phyloP scores from a whole-genome alignment of 768 basidiomycete species.

The Lactarius vividus region DNA sequence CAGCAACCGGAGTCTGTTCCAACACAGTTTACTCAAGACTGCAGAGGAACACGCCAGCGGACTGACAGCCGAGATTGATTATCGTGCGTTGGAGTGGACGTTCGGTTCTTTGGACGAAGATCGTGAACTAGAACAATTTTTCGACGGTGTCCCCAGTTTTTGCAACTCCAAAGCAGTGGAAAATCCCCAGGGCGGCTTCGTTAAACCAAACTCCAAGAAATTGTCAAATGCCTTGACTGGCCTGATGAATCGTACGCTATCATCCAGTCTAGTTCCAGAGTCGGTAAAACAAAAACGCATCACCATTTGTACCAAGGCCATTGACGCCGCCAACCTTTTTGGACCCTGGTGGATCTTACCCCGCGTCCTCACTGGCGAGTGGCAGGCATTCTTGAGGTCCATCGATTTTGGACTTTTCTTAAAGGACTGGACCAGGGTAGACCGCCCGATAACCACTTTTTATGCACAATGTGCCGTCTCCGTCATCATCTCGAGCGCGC shows the following conservation, averaged over 20 bases:
- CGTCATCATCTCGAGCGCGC: neutral
- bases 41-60: neutral
- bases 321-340: constrained; percentile 4
- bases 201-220: neutral
- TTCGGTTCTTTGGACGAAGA: constrained; percentile 13
- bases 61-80: neutral
- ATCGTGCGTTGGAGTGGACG: constrained; percentile 8
- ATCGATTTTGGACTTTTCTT: constrained; percentile 12
- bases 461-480: constrained; percentile 9
- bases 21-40: neutral
- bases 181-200: neutral
- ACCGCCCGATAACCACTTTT: constrained; percentile 1
- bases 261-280: constrained; percentile 7
- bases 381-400: constrained; percentile 8
- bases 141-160: constrained; percentile 13
- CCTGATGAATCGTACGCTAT: constrained; percentile 19
- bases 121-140: constrained; percentile 15
- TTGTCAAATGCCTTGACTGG: neutral
- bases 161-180: neutral
- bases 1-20: neutral
- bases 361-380: constrained; percentile 4
- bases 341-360: constrained; percentile 10
- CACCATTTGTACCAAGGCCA: constrained; percentile 12
- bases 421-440: neutral
- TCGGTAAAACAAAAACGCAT: constrained; percentile 11